phyloP scores from a whole-genome alignment of 1,139 yeast species.

The Saccharomyces hybrid region DNA sequence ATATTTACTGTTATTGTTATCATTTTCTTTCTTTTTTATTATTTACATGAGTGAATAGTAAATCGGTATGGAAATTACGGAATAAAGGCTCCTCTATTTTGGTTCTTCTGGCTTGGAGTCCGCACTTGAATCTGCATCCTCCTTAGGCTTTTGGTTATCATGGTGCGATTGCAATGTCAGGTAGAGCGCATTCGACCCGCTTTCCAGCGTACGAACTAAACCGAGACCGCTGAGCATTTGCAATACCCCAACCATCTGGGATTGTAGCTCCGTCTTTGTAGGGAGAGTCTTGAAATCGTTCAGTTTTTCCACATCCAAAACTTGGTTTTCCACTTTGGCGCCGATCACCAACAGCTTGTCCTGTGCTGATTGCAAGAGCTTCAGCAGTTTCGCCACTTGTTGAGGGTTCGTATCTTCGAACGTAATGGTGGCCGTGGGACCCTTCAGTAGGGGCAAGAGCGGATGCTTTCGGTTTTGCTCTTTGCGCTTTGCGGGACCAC shows the following conservation, averaged over 20 bases:
- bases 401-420: constrained; percentile 65
- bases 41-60: not conserved
- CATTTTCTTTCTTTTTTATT: not conserved
- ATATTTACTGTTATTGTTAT: not conserved
- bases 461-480: constrained; percentile 52
- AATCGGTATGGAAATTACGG: not conserved
- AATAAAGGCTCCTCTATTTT: not conserved
- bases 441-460: constrained; percentile 57
- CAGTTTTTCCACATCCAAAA: constrained; percentile 48
- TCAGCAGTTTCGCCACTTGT: constrained; percentile 53
- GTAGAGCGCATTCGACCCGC: constrained; percentile 58
- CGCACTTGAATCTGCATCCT: not conserved
- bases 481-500: constrained; percentile 43
- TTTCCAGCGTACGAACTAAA: constrained; percentile 69
- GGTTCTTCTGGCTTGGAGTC: not conserved
- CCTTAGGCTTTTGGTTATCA: constrained; percentile 18
- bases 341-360: constrained; percentile 79
- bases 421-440: constrained; percentile 81
- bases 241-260: constrained; percentile 79
- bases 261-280: constrained; percentile 59
- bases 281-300: constrained; percentile 67
- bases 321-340: constrained; percentile 63
- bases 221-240: constrained; percentile 85
- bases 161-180: constrained; percentile 60
- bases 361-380: constrained; percentile 51